These are phyloP conservation scores for Penicillium sp. DNA, from an alignment of 2,329 filamentous ascomycete species.

Conservation along the genomic window DNA sequence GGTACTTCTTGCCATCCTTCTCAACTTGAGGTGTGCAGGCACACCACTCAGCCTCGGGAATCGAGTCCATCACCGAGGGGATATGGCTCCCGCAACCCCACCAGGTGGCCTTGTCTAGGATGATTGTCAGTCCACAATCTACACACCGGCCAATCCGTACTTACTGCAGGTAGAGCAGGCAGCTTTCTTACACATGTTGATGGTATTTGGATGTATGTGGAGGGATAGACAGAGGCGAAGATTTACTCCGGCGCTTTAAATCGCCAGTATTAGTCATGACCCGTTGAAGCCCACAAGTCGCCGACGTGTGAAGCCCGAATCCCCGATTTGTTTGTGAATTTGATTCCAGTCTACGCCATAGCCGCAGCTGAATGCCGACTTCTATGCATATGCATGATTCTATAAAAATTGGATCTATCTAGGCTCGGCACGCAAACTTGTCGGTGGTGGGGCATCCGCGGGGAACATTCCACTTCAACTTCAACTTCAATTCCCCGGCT, in stretches of 20 bases:
- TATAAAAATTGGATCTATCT: neutral
- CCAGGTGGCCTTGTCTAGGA: conserved; percentile 62
- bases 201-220: neutral
- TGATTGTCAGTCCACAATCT: conserved; percentile 7
- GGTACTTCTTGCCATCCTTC: conserved; percentile 62
- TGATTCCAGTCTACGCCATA: neutral
- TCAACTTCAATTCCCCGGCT: neutral
- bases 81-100: conserved; percentile 66
- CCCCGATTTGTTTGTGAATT: conserved; percentile 15
- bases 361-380: neutral
- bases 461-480: neutral
- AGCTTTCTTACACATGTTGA: conserved; percentile 66
- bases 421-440: neutral
- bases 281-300: conserved; percentile 10
- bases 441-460: neutral
- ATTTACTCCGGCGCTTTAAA: neutral
- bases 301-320: conserved; percentile 28
- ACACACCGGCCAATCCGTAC: conserved; percentile 30
- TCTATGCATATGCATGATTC: neutral
- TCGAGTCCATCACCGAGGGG: conserved; percentile 60
- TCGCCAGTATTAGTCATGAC: conserved; percentile 23
- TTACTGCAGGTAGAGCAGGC: conserved; percentile 64
- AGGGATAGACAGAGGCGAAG: neutral
- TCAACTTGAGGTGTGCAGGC: conserved; percentile 65
- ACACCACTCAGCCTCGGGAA: conserved; percentile 64